Evolutionary conservation across 2,329 filamentous ascomycete species (phyloP).

Genomic region (Cryphonectria nitschkei): DNA sequence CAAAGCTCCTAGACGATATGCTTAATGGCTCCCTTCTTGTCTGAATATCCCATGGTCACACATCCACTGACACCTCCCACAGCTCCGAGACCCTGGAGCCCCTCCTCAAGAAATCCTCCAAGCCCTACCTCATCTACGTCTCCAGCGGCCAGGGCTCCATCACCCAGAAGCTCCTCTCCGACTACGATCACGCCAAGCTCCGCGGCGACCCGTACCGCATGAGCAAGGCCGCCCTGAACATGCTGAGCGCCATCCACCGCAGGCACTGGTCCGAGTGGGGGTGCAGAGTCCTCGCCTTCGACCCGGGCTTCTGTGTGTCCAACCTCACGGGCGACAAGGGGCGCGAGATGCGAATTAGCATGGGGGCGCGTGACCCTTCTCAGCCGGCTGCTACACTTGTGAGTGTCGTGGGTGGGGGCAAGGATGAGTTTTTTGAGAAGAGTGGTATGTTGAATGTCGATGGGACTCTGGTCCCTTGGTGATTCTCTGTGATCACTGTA

Average conservation of each 20-base stretch:
- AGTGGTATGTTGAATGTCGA: conserved; percentile 7
- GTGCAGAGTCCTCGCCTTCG: conserved; percentile 39
- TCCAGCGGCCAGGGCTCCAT: conserved; percentile 41
- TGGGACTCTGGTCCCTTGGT: conserved; percentile 6
- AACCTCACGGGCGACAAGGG: conserved; percentile 38
- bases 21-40: not conserved
- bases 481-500: not conserved
- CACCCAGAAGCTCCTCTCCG: conserved; percentile 33
- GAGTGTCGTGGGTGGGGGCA: conserved; percentile 36
- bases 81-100: conserved; percentile 36
- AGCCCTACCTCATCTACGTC: conserved; percentile 40
- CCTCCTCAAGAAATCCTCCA: conserved; percentile 37
- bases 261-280: conserved; percentile 36
- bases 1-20: too few relatives aligned
- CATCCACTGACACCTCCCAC: not conserved
- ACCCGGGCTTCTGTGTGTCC: conserved; percentile 41
- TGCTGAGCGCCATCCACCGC: conserved; percentile 39
- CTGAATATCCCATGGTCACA: not conserved
- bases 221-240: conserved; percentile 44
- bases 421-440: conserved; percentile 35
- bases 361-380: conserved; percentile 35
- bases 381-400: conserved; percentile 36
- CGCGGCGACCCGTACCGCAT: conserved; percentile 38
- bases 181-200: conserved; percentile 24
- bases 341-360: conserved; percentile 33